Base-by-base conservation (phyloP, 306 rosid species). In the Ammopiptanthus mongolicus region DNA sequence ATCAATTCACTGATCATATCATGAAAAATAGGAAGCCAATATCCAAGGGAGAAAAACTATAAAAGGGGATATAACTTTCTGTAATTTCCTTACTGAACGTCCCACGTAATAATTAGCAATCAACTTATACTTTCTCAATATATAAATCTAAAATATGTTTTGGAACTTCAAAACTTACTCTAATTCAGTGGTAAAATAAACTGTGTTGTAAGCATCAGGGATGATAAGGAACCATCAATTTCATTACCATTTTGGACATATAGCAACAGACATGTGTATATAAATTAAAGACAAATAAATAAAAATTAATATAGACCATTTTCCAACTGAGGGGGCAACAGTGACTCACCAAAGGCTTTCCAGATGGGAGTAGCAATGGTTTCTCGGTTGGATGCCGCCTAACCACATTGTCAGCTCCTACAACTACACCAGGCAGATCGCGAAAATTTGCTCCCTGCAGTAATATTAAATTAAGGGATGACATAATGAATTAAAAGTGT, bases 371-470 rank as follows among this genome's bases (percentile, higher is more conserved):
- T 42, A 87, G 82, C 64, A 85, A 31, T 1, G 69, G 77, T 7
- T 58, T 73, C 18, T 84, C 79, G 15, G 64, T 76, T 12, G 86
- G 74, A 41, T 86, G 95, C 59, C 91, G 85, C 69, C 95, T 88
- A 78, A 51, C 97, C 76, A 90, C 97, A 87, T 94, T 94, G 78
- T 94, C 87, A 73, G 23, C 55, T 78, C 98, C 97, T 23, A 94
- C 98, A 78, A 90, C 36, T 57, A 94, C 69, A 76, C 98, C 98
- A 47, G 98, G 98, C 9, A 94, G 88, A 83, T 94, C 93, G 56
- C 97, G 89, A 76, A 94, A 94, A 81, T 91, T 94, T 25, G 97
- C 98, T 58, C 98, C 98, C 98, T 94, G 21, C 71, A 80, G 71
- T 65, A 63, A 15, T 21, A 71, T 41, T 34, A 17, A 71, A 76